A percentile compares a stretch with the other conserved stretches of the same genome.
Conservation (phyloP, 352 stramenopile genomes). For the Pythium periplocum region DNA sequence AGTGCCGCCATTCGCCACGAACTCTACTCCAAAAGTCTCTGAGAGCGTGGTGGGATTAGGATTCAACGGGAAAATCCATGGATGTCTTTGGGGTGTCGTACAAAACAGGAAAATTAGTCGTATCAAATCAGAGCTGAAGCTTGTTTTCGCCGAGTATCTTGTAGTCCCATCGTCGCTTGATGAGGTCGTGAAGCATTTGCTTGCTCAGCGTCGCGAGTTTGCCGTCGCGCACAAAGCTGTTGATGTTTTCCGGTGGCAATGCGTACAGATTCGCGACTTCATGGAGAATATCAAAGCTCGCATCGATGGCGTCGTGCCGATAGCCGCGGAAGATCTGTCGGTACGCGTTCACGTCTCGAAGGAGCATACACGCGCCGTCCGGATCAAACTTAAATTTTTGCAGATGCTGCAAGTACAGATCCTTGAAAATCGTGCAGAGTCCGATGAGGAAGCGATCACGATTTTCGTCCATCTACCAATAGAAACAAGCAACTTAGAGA, state of each 20-base stretch:
- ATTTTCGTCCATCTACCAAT: slow-evolving; percentile 49
- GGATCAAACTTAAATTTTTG: slow-evolving; percentile 77
- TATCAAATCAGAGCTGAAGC: slow-evolving; percentile 31
- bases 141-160: slow-evolving; percentile 67
- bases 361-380: slow-evolving; percentile 74
- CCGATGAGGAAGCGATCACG: slow-evolving; percentile 52
- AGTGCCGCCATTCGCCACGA: slow-evolving; percentile 77
- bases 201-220: slow-evolving; percentile 62
- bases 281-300: slow-evolving; percentile 72
- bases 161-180: slow-evolving; percentile 82
- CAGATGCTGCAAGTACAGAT: slow-evolving; percentile 68
- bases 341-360: slow-evolving; percentile 74
- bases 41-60: too few species aligned
- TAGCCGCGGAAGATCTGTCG: slow-evolving; percentile 56
- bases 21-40: slow-evolving; percentile 84
- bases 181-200: slow-evolving; percentile 49
- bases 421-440: slow-evolving; percentile 57
- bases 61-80: too few species aligned
- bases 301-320: slow-evolving; percentile 41
- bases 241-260: slow-evolving; percentile 70
- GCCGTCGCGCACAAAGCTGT: slow-evolving; percentile 67
- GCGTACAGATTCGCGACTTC: slow-evolving; percentile 80
- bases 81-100: too few species aligned
- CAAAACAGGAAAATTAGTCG: not conserved
- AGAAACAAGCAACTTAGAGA: slow-evolving; percentile 1